These are phyloP conservation scores for Thuja plicata DNA, from an alignment of 83 land plant genomes.

Conservation along the genomic window DNA sequence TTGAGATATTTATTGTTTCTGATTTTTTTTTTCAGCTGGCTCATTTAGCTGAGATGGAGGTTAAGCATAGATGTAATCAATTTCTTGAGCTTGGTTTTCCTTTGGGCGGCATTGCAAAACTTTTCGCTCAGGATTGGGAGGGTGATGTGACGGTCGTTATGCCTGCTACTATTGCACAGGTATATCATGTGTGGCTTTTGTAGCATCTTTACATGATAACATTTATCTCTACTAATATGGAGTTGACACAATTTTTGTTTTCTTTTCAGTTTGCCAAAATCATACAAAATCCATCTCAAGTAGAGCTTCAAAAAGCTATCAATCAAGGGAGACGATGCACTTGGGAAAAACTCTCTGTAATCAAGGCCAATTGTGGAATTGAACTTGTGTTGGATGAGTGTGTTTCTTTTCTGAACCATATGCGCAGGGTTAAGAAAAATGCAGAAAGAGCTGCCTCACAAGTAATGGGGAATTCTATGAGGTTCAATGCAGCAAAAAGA, in stretches of 20 bases:
- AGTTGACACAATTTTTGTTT: neutral
- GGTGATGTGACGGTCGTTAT: constrained; percentile 98
- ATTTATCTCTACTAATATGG: neutral
- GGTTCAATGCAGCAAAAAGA: constrained; percentile 72
- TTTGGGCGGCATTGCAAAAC: constrained; percentile 87
- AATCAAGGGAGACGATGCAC: constrained; percentile 96
- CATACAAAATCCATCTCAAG: constrained; percentile 80
- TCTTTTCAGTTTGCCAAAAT: constrained; percentile 82
- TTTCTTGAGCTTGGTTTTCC: constrained; percentile 92
- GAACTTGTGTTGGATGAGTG: constrained; percentile 97
- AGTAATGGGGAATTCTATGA: constrained; percentile 37
- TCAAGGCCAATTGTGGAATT: constrained; percentile 97
- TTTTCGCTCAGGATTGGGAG: constrained; percentile 99
- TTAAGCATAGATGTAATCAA: constrained; percentile 97
- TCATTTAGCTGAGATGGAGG: constrained; percentile 96
- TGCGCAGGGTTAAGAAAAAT: constrained; percentile 84
- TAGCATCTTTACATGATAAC: neutral
- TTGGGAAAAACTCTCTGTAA: constrained; percentile 98
- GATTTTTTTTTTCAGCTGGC: constrained; percentile 71
- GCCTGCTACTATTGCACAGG: constrained; percentile 99
- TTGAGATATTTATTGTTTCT: neutral
- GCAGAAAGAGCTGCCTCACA: constrained; percentile 75
- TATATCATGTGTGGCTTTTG: constrained; percentile 15
- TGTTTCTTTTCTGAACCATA: constrained; percentile 91
- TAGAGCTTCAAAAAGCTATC: constrained; percentile 91